Evolutionary conservation across 208 protist genomes (phyloP).

Genomic region (Crithidia thermophila): DNA sequence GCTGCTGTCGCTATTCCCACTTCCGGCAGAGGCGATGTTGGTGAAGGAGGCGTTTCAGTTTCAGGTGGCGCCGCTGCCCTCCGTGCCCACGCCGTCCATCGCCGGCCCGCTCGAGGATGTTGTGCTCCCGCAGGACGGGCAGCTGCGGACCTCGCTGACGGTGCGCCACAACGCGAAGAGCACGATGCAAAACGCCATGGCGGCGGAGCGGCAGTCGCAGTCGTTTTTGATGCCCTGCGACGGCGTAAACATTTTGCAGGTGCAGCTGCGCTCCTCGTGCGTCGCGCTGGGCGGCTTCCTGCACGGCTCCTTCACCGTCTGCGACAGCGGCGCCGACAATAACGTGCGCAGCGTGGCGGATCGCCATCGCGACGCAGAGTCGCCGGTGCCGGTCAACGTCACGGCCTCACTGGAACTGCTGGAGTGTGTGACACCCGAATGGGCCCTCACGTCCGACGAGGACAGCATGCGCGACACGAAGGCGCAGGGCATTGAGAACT

Average conservation of each 20-base stretch:
- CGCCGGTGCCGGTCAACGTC: constrained; percentile 22
- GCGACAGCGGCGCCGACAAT: neutral
- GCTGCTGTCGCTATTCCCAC: constrained; percentile 40
- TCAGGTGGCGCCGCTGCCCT: constrained; percentile 23
- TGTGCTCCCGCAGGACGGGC: constrained; percentile 27
- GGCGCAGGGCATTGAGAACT: constrained; percentile 27
- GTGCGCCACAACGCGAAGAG: constrained; percentile 21
- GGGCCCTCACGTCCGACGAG: constrained; percentile 11
- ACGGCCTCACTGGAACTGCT: constrained; percentile 27
- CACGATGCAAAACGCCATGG: constrained; percentile 17
- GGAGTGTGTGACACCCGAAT: constrained; percentile 34
- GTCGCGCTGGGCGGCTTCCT: constrained; percentile 44
- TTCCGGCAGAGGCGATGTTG: constrained; percentile 18
- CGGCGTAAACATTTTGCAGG: constrained; percentile 27
- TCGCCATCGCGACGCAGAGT: neutral
- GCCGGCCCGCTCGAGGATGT: constrained; percentile 35
- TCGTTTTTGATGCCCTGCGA: constrained; percentile 32
- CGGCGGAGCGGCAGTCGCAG: constrained; percentile 32
- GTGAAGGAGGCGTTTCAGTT: constrained; percentile 38
- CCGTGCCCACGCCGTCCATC: constrained; percentile 35
- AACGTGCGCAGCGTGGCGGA: neutral
- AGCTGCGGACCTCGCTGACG: constrained; percentile 28
- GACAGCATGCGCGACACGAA: constrained; percentile 17
- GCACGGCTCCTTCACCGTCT: constrained; percentile 36
- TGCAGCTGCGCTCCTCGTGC: constrained; percentile 39